Evolutionary conservation across 176 grass and related monocot species (phyloP), one percentile per base, ranked within the genome.

Genomic region (Dactylis glomerata): DNA sequence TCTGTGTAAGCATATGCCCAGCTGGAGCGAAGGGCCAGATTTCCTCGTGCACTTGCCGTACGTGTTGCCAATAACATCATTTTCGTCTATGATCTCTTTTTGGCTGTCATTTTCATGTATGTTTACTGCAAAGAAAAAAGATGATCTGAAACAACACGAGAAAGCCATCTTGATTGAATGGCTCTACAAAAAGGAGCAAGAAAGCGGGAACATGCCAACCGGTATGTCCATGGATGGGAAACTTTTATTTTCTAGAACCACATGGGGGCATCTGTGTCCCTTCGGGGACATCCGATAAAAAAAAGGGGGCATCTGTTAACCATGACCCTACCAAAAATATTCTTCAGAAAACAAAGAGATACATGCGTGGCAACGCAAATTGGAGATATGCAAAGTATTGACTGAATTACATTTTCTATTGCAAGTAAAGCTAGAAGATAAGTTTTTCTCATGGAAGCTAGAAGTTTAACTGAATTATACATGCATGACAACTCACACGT

Each of bases 241-340:
- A 44, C 38, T 44, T 83, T 78, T 78, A 8, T 78, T 83, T 42
- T 77, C 49, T 40, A 68, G 61, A 87, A 76, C 46, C 0, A 46
- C 30, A 72, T 37, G 28, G 14, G 45, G 62, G 70, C 71, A 56
- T 56, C 36, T 45, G 11, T n/a, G n/a, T n/a, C n/a, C n/a, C n/a
- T n/a, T n/a, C n/a, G n/a, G n/a, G n/a, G n/a, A n/a, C n/a, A n/a
- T n/a, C n/a, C n/a, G n/a, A n/a, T n/a, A n/a, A n/a, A n/a, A n/a
- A n/a, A n/a, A n/a, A n/a, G 28, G 14, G 45, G 62, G 70, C 71
- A 56, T 56, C 36, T 45, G 11, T n/a, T 58, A 45, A 62, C 41
- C 56, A 64, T 64, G 56, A 28, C 32, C 16, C 42, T 34, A 23
- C 27, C 54, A 24, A 64, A 22, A 45, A 84, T 26, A 41, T 10